phyloP scores from a whole-genome alignment of 768 basidiomycete genomes.

The Lactarius hatsudake region DNA sequence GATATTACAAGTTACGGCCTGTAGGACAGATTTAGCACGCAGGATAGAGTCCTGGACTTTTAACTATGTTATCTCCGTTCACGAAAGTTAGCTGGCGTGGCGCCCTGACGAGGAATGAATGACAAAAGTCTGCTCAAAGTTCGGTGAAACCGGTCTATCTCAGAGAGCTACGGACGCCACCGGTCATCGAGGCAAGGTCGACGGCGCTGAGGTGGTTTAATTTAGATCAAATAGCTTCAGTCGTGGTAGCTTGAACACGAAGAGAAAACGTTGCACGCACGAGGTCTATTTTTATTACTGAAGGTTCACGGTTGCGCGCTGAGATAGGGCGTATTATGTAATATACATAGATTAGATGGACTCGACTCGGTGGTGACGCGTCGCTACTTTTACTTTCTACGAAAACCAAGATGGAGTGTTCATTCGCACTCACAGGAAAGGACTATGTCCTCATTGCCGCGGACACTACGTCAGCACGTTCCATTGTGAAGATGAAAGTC shows the following conservation, averaged over 20 bases:
- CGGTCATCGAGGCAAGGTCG: background rate
- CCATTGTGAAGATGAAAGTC: conserved; percentile 95
- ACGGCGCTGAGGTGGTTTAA: background rate
- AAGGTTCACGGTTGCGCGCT: no score
- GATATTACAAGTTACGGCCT: background rate
- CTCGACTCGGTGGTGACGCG: conserved; percentile 13
- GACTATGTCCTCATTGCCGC: conserved; percentile 91
- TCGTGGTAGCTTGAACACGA: no score
- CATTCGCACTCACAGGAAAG: conserved; percentile 88
- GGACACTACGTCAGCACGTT: conserved; percentile 84
- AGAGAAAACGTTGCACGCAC: no score
- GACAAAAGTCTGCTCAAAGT: background rate
- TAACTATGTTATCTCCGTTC: background rate
- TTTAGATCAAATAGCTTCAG: background rate
- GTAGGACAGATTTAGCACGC: background rate
- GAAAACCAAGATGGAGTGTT: conserved; percentile 68
- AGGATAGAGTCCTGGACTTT: background rate
- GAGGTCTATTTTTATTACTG: no score
- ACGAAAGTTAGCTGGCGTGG: background rate
- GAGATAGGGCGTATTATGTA: background rate
- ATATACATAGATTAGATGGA: background rate
- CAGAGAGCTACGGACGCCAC: background rate
- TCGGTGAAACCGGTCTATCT: background rate
- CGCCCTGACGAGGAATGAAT: background rate
- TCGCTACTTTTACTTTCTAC: conserved; percentile 7